phyloP scores from a whole-genome alignment of 78 protist species.

The Dictyostelium citrinum region DNA sequence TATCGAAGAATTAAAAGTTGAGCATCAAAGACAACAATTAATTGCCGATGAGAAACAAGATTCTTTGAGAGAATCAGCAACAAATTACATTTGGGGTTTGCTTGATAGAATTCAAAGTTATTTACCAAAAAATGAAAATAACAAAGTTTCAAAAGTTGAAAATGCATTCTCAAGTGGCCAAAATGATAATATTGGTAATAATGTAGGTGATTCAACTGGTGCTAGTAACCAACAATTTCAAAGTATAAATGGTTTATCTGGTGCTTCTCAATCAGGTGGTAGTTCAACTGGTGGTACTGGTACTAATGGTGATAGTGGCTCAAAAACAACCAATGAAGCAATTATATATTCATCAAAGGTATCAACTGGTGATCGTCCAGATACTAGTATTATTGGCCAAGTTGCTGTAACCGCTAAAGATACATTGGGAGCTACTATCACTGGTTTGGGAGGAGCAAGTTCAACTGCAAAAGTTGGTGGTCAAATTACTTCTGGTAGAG shows the following conservation, averaged over 20 bases:
- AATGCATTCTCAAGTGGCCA: conserved; percentile 6
- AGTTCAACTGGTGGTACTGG: background rate
- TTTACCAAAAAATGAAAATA: background rate
- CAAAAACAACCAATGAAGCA: background rate
- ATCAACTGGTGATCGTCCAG: background rate
- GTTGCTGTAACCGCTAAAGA: background rate
- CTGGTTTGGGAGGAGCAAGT: background rate
- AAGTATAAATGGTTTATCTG: background rate
- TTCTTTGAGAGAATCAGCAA: background rate
- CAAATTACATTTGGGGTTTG: background rate
- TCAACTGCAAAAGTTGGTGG: background rate
- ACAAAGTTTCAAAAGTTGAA: background rate
- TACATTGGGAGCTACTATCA: background rate
- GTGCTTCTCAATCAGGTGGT: background rate
- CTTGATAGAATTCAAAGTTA: background rate
- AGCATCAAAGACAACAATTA: background rate
- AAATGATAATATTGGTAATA: background rate
- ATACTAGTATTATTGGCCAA: background rate
- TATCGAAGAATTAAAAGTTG: background rate
- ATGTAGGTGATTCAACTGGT: conserved; percentile 45
- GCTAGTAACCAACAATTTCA: background rate
- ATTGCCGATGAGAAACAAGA: background rate
- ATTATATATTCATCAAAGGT: background rate
- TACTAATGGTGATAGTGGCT: background rate
- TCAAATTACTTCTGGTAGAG: background rate